Percentiles rank a stretch among this genome's conserved stretches.
Evolutionary conservation across 2,329 filamentous ascomycete species (phyloP).

Genomic region (Sporothrix pseudoabietina): DNA sequence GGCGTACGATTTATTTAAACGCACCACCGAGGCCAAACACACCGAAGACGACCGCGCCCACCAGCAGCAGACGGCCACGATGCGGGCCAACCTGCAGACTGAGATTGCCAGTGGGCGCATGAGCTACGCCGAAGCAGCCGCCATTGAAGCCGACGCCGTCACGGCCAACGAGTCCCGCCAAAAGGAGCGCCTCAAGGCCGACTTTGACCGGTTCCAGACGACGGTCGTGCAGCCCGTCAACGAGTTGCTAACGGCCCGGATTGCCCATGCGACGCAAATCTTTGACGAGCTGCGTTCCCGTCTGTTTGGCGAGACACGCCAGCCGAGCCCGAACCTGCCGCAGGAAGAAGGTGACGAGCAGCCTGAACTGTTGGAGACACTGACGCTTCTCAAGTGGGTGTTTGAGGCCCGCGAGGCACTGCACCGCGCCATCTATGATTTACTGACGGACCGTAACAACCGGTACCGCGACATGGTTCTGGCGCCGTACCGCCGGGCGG

Average conservation of each 20-base stretch:
- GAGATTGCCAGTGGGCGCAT: conserved; percentile 78
- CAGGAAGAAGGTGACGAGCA: conserved; percentile 96
- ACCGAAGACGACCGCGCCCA: conserved; percentile 57
- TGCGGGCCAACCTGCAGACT: conserved; percentile 74
- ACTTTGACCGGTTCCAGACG: conserved; percentile 83
- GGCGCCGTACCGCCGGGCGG: conserved; percentile 73
- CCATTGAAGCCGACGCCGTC: conserved; percentile 77
- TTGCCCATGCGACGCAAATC: conserved; percentile 71
- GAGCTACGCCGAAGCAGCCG: conserved; percentile 78
- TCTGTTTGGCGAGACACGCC: conserved; percentile 71
- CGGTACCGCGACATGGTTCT: conserved; percentile 84
- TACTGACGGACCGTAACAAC: conserved; percentile 82
- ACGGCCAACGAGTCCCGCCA: conserved; percentile 70
- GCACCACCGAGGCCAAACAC: conserved; percentile 59
- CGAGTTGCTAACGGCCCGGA: conserved; percentile 73
- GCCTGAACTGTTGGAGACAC: conserved; percentile 89
- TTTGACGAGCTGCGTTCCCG: conserved; percentile 74
- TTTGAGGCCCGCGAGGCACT: conserved; percentile 91
- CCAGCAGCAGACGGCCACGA: conserved; percentile 59
- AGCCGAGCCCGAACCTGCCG: conserved; percentile 73
- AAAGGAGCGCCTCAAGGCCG: conserved; percentile 73
- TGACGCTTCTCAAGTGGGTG: conserved; percentile 94
- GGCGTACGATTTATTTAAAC: conserved; percentile 64
- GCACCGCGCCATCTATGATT: conserved; percentile 80
- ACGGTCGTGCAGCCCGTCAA: conserved; percentile 83